These are phyloP conservation scores for Hypoxylon sp. DNA, from an alignment of 2,329 filamentous ascomycete species.

Conservation along the genomic window DNA sequence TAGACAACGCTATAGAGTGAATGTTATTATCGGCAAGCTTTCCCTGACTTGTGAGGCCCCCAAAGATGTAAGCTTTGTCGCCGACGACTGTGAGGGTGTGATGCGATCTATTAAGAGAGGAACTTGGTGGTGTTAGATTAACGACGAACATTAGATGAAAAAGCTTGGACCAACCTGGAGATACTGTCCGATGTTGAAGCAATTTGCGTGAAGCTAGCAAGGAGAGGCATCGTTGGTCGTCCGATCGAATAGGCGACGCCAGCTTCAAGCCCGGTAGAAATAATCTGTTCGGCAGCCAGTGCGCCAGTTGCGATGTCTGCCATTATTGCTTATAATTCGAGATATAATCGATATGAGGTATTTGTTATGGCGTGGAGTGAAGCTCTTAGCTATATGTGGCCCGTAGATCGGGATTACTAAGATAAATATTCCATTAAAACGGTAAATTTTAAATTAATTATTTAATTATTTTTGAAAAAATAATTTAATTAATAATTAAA, in stretches of 20 bases:
- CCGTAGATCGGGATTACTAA: too few species aligned
- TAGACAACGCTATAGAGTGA: conserved; percentile 63
- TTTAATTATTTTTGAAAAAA: too few species aligned
- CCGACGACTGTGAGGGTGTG: conserved; percentile 66
- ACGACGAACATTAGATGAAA: too few species aligned
- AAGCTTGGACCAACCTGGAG: conserved; percentile 45
- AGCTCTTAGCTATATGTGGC: too few species aligned
- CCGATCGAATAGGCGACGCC: conserved; percentile 58
- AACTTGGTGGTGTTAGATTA: conserved; percentile 33
- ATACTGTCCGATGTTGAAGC: conserved; percentile 50
- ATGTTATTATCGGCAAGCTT: conserved; percentile 62
- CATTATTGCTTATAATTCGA: too few species aligned
- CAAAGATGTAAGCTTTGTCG: conserved; percentile 67
- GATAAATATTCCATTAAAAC: too few species aligned
- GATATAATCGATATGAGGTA: too few species aligned
- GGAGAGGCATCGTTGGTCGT: conserved; percentile 64
- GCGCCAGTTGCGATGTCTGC: conserved; percentile 55
- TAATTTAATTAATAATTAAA: too few species aligned
- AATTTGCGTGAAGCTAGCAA: conserved; percentile 62
- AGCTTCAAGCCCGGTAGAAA: conserved; percentile 56
- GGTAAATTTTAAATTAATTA: too few species aligned
- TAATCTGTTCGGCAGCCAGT: conserved; percentile 55
- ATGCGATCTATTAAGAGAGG: conserved; percentile 59
- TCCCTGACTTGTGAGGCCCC: conserved; percentile 57
- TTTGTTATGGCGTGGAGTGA: too few species aligned